A percentile compares a stretch with the other conserved stretches of the same genome.
These are phyloP conservation scores for Candolleomyces aberdarensis DNA, from an alignment of 768 basidiomycete genomes.

Conservation along the genomic window DNA sequence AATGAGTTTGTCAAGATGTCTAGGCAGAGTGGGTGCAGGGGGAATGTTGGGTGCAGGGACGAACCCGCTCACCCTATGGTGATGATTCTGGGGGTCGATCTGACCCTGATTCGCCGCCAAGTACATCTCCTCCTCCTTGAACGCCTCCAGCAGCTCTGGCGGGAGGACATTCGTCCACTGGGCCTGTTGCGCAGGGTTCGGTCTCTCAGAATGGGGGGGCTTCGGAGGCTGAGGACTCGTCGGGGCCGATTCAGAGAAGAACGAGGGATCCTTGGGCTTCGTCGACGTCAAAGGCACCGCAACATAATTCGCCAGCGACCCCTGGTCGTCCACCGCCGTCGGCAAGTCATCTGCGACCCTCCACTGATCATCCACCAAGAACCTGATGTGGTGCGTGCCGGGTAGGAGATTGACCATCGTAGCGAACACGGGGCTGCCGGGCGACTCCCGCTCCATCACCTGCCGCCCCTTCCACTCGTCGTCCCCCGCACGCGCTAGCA, in stretches of 20 bases:
- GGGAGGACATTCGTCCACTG: conserved; percentile 83
- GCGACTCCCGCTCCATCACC: conserved; percentile 59
- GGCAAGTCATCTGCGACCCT: conserved; percentile 73
- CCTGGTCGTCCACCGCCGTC: conserved; percentile 90
- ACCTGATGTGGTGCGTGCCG: conserved; percentile 92
- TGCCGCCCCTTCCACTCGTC: conserved; percentile 73
- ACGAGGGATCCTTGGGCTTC: conserved; percentile 5
- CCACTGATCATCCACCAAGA: conserved; percentile 91
- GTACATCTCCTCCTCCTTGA: conserved; percentile 79
- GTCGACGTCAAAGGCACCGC: conserved; percentile 47
- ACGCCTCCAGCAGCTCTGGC: conserved; percentile 71
- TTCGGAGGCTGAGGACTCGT: conserved; percentile 26
- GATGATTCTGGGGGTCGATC: conserved; percentile 20
- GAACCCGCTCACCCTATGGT: conserved; percentile 33
- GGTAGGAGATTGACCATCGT: conserved; percentile 60
- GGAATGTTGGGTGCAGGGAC: conserved; percentile 77
- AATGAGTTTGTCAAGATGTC: conserved; percentile 93
- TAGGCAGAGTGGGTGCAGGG: conserved; percentile 81
- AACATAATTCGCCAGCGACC: conserved; percentile 92
- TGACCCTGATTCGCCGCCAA: conserved; percentile 46
- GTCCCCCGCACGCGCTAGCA: conserved; percentile 71
- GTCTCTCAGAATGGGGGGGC: conserved; percentile 25
- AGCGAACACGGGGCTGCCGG: conserved; percentile 27
- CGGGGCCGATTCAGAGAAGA: conserved; percentile 11
- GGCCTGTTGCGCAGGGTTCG: conserved; percentile 25